Percentiles rank a stretch among this genome's conserved stretches.
These are phyloP conservation scores for Cryptosporidium meleagridis DNA, from an alignment of 169 alveolate species.

Conservation along the genomic window DNA sequence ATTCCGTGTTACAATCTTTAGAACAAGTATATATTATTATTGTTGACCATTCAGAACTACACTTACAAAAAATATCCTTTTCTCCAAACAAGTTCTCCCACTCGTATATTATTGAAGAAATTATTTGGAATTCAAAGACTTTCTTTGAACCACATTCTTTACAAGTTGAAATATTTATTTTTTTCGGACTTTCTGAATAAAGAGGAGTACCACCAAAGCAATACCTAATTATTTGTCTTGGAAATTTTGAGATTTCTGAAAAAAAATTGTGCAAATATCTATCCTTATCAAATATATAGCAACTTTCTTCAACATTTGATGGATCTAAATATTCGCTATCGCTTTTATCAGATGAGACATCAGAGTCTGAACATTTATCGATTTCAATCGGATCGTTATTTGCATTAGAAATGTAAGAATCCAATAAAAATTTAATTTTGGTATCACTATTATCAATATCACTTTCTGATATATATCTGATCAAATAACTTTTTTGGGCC, in stretches of 20 bases:
- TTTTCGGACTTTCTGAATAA: slow-evolving; percentile 14
- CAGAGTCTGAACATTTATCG: background rate
- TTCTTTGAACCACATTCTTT: slow-evolving; percentile 25
- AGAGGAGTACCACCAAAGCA: slow-evolving; percentile 63
- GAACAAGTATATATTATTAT: slow-evolving; percentile 34
- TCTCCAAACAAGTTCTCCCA: slow-evolving; percentile 25
- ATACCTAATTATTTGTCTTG: slow-evolving; percentile 59
- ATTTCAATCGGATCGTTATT: background rate
- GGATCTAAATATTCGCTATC: slow-evolving; percentile 37
- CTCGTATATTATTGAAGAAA: slow-evolving; percentile 56
- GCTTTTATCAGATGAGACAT: slow-evolving; percentile 31
- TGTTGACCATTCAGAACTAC: slow-evolving; percentile 56
- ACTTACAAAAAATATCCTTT: slow-evolving; percentile 10
- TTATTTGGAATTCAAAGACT: slow-evolving; percentile 41
- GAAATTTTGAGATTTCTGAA: slow-evolving; percentile 32
- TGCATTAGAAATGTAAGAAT: background rate
- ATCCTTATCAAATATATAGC: slow-evolving; percentile 28
- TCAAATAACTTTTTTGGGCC: slow-evolving; percentile 14
- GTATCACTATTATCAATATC: background rate
- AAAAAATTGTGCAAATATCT: slow-evolving; percentile 29
- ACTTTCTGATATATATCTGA: slow-evolving; percentile 1
- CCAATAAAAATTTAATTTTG: background rate
- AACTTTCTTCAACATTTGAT: slow-evolving; percentile 14
- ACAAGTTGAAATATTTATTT: slow-evolving; percentile 5
- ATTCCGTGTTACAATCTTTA: slow-evolving; percentile 30